A percentile compares a stretch with the other conserved stretches of the same genome.
phyloP scores from a whole-genome alignment of 768 basidiomycete species.

The Tricholoma sp. region DNA sequence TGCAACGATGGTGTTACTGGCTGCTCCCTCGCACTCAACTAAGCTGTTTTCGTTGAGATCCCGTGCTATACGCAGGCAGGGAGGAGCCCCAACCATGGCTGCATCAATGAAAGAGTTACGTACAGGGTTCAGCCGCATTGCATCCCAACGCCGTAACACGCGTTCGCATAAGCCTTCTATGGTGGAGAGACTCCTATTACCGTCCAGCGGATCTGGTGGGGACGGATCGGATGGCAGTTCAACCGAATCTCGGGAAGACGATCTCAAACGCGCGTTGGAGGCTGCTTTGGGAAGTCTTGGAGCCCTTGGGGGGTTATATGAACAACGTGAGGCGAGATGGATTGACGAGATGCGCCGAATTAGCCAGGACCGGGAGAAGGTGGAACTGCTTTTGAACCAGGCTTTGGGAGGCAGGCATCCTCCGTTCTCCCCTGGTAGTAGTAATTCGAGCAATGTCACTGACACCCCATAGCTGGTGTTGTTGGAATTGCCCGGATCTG shows the following conservation, averaged over 20 bases:
- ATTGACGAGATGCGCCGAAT: slow-evolving; percentile 63
- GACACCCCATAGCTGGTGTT: background rate
- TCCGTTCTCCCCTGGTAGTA: background rate
- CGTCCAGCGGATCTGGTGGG: slow-evolving; percentile 36
- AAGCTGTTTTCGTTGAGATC: slow-evolving; percentile 62
- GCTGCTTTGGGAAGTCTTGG: slow-evolving; percentile 63
- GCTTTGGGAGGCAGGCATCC: slow-evolving; percentile 38
- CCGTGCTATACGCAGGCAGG: slow-evolving; percentile 60
- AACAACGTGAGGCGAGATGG: slow-evolving; percentile 65
- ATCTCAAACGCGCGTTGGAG: slow-evolving; percentile 63
- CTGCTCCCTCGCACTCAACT: slow-evolving; percentile 68
- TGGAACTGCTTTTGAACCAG: slow-evolving; percentile 62
- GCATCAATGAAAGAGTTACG: slow-evolving; percentile 49
- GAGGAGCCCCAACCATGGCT: slow-evolving; percentile 38
- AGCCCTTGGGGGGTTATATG: slow-evolving; percentile 59
- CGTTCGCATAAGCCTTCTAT: slow-evolving; percentile 39
- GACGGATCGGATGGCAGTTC: slow-evolving; percentile 54
- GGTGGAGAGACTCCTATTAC: slow-evolving; percentile 44
- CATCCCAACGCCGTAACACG: slow-evolving; percentile 46
- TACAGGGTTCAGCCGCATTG: slow-evolving; percentile 53
- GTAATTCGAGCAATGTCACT: background rate
- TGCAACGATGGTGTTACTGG: slow-evolving; percentile 68
- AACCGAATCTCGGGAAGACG: slow-evolving; percentile 53
- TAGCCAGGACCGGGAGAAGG: slow-evolving; percentile 59
- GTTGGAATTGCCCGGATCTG: background rate